Evolutionary conservation across 495 filamentous ascomycete species (phyloP), one percentile per base, ranked within the genome.

Genomic region (Penicillium parvum): DNA sequence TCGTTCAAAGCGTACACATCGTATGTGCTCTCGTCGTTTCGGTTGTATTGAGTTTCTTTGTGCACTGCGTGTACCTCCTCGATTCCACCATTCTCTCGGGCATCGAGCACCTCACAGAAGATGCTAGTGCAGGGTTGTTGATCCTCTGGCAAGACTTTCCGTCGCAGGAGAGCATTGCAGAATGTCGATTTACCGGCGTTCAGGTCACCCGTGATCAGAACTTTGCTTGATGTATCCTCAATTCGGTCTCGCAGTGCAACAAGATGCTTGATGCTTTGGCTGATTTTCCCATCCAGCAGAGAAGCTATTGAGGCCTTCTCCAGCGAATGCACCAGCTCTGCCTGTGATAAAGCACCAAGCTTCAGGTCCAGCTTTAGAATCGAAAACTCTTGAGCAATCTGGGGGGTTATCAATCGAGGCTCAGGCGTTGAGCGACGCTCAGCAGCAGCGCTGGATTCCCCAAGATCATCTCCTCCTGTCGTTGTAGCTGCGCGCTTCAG

Each of bases 131-230:
- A 97, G n/a, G 92, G 92, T 55, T 96, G 92, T 60, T 98, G 90
- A 50, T 97, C 94, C 68, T 96, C 92, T 4, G 92, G 92, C 11
- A 98, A 70, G 11, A 98, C 76, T 65, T 96, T 96, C 43, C 90
- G 83, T 30, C 92, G 83, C 26, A 98, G 68, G 16, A 98, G 68
- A 7, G 92, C 94, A 66, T 98, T 98, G 71, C 92, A 98, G 52
- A 98, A 97, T 4, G 92, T 97, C 8, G 92, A 98, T 59, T 98
- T 98, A 55, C 92, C 92, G 10, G 92, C 91, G 60, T 98, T 98
- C 35, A 97, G 64, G 66, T 98, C 92, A 55, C 92, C 92, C 9
- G 92, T 98, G n/a, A 98, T 82, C 52, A 98, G 59, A 11, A 98
- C 94, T 66, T 97, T 98, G 67, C 94, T 97, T 3, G 91, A 87